These are phyloP conservation scores for Lasiodiplodia hormozganensis DNA, from an alignment of 2,329 filamentous ascomycete species.

Conservation along the genomic window DNA sequence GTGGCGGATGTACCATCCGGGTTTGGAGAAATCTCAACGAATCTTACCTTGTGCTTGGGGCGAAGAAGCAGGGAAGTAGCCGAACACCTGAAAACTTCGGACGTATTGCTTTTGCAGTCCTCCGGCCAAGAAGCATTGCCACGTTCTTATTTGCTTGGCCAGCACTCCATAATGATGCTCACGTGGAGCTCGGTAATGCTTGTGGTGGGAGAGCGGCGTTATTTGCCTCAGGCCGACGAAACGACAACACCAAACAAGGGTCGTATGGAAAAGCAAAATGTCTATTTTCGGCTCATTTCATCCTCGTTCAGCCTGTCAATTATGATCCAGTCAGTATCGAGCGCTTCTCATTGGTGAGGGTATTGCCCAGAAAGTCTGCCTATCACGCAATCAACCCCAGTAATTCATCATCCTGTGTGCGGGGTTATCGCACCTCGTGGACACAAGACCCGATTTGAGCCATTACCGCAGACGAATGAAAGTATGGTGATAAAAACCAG, in stretches of 20 bases:
- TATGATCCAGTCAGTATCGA: not conserved
- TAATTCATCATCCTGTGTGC: slow-evolving; percentile 8
- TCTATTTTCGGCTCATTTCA: not conserved
- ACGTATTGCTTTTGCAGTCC: not conserved
- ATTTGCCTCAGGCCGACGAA: not conserved
- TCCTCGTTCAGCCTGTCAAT: not conserved
- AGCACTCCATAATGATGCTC: not conserved
- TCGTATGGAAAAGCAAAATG: not conserved
- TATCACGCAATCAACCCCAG: slow-evolving; percentile 11
- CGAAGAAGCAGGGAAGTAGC: not conserved
- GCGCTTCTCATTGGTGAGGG: not conserved
- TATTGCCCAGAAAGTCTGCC: not conserved
- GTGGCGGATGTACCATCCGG: not conserved
- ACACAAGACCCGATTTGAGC: not conserved
- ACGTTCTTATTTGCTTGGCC: not conserved
- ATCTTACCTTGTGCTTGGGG: not conserved
- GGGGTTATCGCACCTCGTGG: not conserved
- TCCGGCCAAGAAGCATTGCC: not conserved
- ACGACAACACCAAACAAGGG: slow-evolving; percentile 3
- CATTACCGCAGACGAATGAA: not conserved
- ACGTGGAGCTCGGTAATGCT: not conserved
- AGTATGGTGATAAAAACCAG: not conserved
- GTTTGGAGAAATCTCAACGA: not conserved
- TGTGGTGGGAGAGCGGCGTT: not conserved
- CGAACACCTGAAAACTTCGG: not conserved